Percentiles rank a stretch among this genome's conserved stretches.
phyloP scores from a whole-genome alignment of 2,329 filamentous ascomycete genomes.

The Epichloe sibirici region DNA sequence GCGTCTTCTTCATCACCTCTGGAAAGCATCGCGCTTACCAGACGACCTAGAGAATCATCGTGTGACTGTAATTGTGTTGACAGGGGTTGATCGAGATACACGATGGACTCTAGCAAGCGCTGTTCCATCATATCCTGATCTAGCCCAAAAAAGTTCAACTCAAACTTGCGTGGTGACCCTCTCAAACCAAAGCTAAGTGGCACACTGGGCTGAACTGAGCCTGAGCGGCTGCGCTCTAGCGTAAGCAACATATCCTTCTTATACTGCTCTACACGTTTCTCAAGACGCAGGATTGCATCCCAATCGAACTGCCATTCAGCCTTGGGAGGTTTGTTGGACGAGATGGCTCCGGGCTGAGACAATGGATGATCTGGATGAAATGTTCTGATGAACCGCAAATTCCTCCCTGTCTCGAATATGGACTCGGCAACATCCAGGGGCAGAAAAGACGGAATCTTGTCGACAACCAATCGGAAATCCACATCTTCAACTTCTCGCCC shows the following conservation, averaged over 20 bases:
- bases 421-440: constrained; percentile 53
- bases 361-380: constrained; percentile 63
- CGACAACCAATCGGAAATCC: constrained; percentile 50
- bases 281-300: constrained; percentile 53
- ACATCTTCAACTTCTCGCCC: constrained; percentile 43
- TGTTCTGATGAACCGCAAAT: constrained; percentile 57
- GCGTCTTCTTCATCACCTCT: constrained; percentile 6
- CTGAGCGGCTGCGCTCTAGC: constrained; percentile 9
- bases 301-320: constrained; percentile 62
- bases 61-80: constrained; percentile 9
- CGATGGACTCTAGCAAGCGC: constrained; percentile 38
- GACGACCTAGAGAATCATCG: constrained; percentile 25
- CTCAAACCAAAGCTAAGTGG: background rate
- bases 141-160: constrained; percentile 36
- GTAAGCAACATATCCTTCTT: constrained; percentile 16
- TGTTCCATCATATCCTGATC: constrained; percentile 33
- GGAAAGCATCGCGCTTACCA: constrained; percentile 30
- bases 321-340: constrained; percentile 37
- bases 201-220: background rate
- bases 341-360: constrained; percentile 36
- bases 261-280: constrained; percentile 40
- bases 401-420: constrained; percentile 72
- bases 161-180: constrained; percentile 7
- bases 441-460: constrained; percentile 61
- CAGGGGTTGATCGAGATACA: constrained; percentile 25